A percentile compares a stretch with the other conserved stretches of the same genome.
phyloP scores from a whole-genome alignment of 352 stramenopile genomes.

The Pythium aphanidermatum region DNA sequence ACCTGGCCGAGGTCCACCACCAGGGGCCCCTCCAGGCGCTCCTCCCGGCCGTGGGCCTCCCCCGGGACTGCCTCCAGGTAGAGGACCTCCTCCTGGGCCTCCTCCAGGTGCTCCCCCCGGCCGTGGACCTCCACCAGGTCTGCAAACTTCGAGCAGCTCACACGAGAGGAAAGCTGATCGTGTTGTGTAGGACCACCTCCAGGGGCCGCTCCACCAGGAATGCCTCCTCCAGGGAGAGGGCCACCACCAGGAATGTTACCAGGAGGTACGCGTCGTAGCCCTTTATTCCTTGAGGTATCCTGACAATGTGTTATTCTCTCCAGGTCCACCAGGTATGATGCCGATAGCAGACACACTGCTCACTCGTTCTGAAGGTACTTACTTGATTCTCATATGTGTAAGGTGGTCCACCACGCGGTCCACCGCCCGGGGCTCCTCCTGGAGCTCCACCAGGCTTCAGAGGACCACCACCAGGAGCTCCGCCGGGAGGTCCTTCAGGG shows the following conservation, averaged over 20 bases:
- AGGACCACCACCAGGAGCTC: slow-evolving; percentile 4
- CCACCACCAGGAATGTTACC: slow-evolving; percentile 18
- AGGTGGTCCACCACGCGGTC: slow-evolving; percentile 14
- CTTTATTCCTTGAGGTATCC: no score
- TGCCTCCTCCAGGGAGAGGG: not conserved
- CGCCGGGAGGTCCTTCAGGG: slow-evolving; percentile 13
- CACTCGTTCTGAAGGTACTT: no score
- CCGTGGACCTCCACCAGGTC: slow-evolving; percentile 16
- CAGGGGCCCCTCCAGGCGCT: slow-evolving; percentile 26
- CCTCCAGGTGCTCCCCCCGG: slow-evolving; percentile 15
- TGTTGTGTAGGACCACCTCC: no score
- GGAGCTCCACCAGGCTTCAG: slow-evolving; percentile 12
- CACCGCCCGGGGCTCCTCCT: no score
- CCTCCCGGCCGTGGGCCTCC: slow-evolving; percentile 16
- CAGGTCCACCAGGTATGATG: slow-evolving; percentile 28
- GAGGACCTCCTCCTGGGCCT: slow-evolving; percentile 18
- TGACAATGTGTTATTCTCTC: no score
- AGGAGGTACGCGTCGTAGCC: no score
- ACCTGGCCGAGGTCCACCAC: slow-evolving; percentile 29
- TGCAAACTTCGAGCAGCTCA: no score
- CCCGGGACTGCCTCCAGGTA: slow-evolving; percentile 11
- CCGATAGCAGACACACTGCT: no score
- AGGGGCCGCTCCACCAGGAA: not conserved
- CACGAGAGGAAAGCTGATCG: no score
- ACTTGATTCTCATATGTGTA: no score